phyloP scores from a whole-genome alignment of 2,329 filamentous ascomycete species.

The Nemania serpens region DNA sequence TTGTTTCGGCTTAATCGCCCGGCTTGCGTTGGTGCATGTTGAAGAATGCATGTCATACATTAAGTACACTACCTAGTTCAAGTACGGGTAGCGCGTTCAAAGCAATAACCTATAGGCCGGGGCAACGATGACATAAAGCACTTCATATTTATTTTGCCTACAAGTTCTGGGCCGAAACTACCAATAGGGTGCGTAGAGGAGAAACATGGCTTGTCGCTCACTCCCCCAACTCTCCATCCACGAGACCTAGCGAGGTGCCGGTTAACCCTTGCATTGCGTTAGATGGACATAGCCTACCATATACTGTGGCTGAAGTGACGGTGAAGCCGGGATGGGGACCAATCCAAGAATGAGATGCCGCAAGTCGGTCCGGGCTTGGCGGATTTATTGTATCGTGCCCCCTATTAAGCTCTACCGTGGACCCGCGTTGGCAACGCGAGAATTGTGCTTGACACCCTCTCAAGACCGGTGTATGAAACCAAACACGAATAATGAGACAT shows the following conservation, averaged over 20 bases:
- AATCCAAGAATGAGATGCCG: not conserved
- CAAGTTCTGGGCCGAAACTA: too few species aligned
- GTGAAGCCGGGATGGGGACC: slow-evolving; percentile 7
- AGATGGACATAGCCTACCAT: not conserved
- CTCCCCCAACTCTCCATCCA: too few species aligned
- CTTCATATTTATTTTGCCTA: too few species aligned
- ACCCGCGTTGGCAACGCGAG: slow-evolving; percentile 10
- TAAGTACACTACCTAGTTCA: not conserved
- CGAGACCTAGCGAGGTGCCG: too few species aligned
- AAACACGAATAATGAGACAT: not conserved
- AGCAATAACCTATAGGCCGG: not conserved
- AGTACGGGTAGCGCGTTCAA: not conserved
- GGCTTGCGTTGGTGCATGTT: not conserved
- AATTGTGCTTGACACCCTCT: not conserved
- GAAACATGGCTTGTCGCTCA: too few species aligned
- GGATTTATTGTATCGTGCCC: not conserved
- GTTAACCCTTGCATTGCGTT: not conserved
- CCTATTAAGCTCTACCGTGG: slow-evolving; percentile 1
- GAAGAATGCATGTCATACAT: slow-evolving; percentile 1
- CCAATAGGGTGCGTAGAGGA: too few species aligned
- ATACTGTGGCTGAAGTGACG: not conserved
- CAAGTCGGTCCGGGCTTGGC: not conserved
- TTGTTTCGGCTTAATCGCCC: slow-evolving; percentile 5
- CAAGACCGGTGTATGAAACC: not conserved
- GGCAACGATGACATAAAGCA: not conserved